Evolutionary conservation across 169 alveolate genomes (phyloP).

Genomic region (Plasmodium falciparum): DNA sequence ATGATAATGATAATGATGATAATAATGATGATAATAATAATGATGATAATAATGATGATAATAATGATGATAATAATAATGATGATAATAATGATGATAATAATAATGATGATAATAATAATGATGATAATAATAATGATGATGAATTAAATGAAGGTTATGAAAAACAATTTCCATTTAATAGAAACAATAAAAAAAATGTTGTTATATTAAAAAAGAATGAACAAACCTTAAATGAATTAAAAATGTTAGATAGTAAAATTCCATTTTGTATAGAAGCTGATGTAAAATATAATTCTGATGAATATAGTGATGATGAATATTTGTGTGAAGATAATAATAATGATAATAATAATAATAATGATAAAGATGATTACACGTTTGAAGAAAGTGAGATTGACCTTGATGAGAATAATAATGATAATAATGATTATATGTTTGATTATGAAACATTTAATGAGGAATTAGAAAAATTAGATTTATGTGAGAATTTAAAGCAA

Average conservation of each 20-base stretch:
- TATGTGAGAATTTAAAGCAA: slow-evolving; percentile 37
- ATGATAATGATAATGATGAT: not conserved
- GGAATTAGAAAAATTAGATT: slow-evolving; percentile 49
- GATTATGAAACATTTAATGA: slow-evolving; percentile 51
- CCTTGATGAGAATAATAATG: slow-evolving; percentile 4
- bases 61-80: not conserved
- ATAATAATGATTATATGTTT: slow-evolving; percentile 9
- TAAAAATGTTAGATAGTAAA: slow-evolving; percentile 25
- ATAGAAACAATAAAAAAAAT: slow-evolving; percentile 21
- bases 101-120: not conserved
- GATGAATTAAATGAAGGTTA: slow-evolving; percentile 3
- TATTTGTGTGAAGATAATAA: not conserved
- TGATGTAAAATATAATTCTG: slow-evolving; percentile 59
- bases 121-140: not conserved
- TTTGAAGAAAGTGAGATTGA: slow-evolving; percentile 3
- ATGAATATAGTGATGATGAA: slow-evolving; percentile 25
- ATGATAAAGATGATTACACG: slow-evolving; percentile 13
- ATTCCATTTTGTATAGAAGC: slow-evolving; percentile 56
- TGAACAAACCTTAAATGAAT: slow-evolving; percentile 50
- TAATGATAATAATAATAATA: slow-evolving; percentile 1
- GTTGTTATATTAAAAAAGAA: slow-evolving; percentile 55
- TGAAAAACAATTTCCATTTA: not conserved
- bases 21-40: slow-evolving; percentile 10
- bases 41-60: not conserved
- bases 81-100: not conserved